Evolutionary conservation across 2,329 filamentous ascomycete genomes (phyloP).

Genomic region (Trichothecium sympodiale): DNA sequence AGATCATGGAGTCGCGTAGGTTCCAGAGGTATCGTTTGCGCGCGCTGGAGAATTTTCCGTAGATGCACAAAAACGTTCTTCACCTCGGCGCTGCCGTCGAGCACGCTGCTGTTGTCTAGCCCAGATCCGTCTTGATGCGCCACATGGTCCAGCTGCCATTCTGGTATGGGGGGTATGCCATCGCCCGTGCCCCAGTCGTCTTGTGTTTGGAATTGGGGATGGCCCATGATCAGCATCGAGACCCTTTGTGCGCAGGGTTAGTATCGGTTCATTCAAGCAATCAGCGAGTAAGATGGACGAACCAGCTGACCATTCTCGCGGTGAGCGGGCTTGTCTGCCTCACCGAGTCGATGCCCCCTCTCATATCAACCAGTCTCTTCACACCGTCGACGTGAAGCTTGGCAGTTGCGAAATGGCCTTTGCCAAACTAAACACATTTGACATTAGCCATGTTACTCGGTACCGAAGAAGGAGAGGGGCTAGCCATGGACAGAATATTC

Average conservation of each 20-base stretch:
- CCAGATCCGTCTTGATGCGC: not conserved
- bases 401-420: conserved; percentile 33
- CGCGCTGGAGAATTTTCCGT: conserved; percentile 27
- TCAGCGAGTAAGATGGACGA: conserved; percentile 10
- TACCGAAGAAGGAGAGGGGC: no score
- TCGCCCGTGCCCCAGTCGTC: conserved; percentile 34
- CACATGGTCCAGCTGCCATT: conserved; percentile 28
- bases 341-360: conserved; percentile 38
- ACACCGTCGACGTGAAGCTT: conserved; percentile 38
- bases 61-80: conserved; percentile 30
- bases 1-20: conserved; percentile 40
- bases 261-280: not conserved
- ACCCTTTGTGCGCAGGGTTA: conserved; percentile 28
- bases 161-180: conserved; percentile 34
- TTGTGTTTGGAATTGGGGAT: conserved; percentile 41
- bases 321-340: conserved; percentile 39
- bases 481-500: no score
- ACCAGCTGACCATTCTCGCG: conserved; percentile 44
- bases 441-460: not conserved
- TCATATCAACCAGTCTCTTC: conserved; percentile 33
- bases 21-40: conserved; percentile 16
- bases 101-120: conserved; percentile 5
- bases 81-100: conserved; percentile 22
- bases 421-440: conserved; percentile 30
- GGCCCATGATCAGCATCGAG: conserved; percentile 41